Conservation (phyloP, 495 filamentous ascomycete genomes). For the Neohortaea acidophila region DNA sequence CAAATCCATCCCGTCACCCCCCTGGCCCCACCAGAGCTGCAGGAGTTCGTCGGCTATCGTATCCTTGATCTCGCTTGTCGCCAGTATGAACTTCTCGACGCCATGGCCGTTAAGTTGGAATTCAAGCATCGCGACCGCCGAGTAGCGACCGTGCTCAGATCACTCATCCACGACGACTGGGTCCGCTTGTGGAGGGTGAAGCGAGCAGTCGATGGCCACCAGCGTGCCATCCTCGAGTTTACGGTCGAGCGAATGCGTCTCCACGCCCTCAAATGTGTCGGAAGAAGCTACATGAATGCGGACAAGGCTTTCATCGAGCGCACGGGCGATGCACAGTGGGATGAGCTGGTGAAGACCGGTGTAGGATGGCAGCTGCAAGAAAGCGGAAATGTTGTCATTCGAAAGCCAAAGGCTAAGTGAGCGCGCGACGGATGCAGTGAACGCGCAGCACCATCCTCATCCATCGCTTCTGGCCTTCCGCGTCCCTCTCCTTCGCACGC, state of each 20-base stretch:
- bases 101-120: conserved; percentile 45
- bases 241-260: conserved; percentile 53
- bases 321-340: conserved; percentile 49
- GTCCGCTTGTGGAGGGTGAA: conserved; percentile 57
- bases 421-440: neutral
- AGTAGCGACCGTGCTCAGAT: conserved; percentile 49
- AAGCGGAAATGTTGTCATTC: conserved; percentile 15
- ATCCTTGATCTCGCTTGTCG: conserved; percentile 83
- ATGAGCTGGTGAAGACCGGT: conserved; percentile 46
- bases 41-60: conserved; percentile 64
- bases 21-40: conserved; percentile 50
- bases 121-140: conserved; percentile 47
- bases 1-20: conserved; percentile 44
- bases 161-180: conserved; percentile 70
- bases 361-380: conserved; percentile 56
- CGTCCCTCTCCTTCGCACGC: conserved; percentile 3
- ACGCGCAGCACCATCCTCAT: too few species aligned
- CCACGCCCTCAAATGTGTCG: conserved; percentile 69
- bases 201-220: conserved; percentile 58
- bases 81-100: conserved; percentile 55
- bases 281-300: conserved; percentile 61
- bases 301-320: conserved; percentile 49
- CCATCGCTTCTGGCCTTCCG: too few species aligned
- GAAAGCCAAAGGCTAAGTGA: conserved; percentile 18
- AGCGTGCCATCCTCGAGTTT: conserved; percentile 62